A percentile compares a stretch with the other conserved stretches of the same genome.
phyloP scores from a whole-genome alignment of 176 grass and related monocot genomes.

The Urochloa ruziziensis region DNA sequence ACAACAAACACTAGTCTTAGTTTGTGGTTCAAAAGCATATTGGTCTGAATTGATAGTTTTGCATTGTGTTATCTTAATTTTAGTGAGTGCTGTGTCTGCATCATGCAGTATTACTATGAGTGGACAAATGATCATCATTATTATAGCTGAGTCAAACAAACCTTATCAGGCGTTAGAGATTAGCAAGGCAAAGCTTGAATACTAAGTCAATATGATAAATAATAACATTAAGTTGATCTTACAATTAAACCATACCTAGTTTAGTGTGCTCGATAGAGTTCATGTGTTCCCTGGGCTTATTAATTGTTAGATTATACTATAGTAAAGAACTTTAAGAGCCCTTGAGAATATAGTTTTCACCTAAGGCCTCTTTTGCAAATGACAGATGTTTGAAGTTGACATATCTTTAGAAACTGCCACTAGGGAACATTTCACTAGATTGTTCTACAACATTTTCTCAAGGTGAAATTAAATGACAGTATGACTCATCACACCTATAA shows the following conservation, averaged over 20 bases:
- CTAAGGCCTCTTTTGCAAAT: neutral
- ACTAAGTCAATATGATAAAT: neutral
- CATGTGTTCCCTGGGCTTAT: neutral
- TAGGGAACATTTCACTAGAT: neutral
- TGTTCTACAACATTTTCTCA: neutral
- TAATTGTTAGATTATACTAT: neutral
- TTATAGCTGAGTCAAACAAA: neutral
- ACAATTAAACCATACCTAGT: neutral
- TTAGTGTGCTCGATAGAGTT: neutral
- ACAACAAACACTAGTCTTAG: neutral
- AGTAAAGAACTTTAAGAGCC: neutral
- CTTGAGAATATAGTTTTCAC: neutral
- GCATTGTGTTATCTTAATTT: neutral
- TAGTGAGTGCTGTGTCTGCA: neutral
- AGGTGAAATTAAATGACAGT: neutral
- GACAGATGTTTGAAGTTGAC: neutral
- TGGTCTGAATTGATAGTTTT: neutral
- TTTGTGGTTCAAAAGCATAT: neutral
- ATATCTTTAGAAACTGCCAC: neutral
- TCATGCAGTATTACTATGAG: neutral
- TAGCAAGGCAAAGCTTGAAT: neutral
- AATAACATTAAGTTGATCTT: neutral
- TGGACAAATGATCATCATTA: neutral
- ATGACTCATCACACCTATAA: neutral
- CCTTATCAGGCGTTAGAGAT: neutral